phyloP scores from a whole-genome alignment of 306 rosid species.

The Vigna trinervia region DNA sequence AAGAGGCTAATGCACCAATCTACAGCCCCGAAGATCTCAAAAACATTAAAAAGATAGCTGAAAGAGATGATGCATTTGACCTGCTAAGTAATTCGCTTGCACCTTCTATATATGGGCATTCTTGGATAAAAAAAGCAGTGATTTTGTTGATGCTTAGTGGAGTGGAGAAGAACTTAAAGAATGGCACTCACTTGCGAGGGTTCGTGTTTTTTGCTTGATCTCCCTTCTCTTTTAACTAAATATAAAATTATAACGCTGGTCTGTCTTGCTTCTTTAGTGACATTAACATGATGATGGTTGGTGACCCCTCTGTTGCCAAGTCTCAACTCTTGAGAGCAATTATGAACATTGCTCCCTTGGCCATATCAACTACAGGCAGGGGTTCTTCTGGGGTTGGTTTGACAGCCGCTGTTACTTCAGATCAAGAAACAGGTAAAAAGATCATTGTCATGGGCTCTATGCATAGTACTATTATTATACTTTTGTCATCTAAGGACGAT shows the following conservation, averaged over 20 bases:
- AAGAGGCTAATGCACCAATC: constrained; percentile 96
- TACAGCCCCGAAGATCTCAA: constrained; percentile 81
- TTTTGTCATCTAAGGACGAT: constrained; percentile 11
- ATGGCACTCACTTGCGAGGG: constrained; percentile 99
- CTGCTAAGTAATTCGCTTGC: constrained; percentile 95
- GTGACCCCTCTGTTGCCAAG: constrained; percentile 99
- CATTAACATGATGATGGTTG: constrained; percentile 99
- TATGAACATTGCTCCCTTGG: constrained; percentile 94
- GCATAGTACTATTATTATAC: constrained; percentile 19
- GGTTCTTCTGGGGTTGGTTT: constrained; percentile 99
- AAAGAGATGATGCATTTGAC: constrained; percentile 88
- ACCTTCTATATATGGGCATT: constrained; percentile 96
- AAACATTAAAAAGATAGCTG: constrained; percentile 80
- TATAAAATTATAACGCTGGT: constrained; percentile 28
- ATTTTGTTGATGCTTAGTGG: constrained; percentile 93
- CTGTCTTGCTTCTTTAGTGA: constrained; percentile 63
- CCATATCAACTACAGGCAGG: constrained; percentile 97
- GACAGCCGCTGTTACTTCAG: constrained; percentile 98
- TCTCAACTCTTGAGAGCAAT: constrained; percentile 97
- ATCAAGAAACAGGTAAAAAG: constrained; percentile 92
- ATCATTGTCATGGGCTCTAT: constrained; percentile 24
- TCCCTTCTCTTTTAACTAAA: constrained; percentile 21
- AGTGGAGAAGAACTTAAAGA: constrained; percentile 94
- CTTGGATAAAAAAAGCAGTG: constrained; percentile 98
- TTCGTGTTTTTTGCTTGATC: constrained; percentile 51